These are phyloP conservation scores for Pholiota adiposa DNA, from an alignment of 1,284 basidiomycete species.

Conservation along the genomic window DNA sequence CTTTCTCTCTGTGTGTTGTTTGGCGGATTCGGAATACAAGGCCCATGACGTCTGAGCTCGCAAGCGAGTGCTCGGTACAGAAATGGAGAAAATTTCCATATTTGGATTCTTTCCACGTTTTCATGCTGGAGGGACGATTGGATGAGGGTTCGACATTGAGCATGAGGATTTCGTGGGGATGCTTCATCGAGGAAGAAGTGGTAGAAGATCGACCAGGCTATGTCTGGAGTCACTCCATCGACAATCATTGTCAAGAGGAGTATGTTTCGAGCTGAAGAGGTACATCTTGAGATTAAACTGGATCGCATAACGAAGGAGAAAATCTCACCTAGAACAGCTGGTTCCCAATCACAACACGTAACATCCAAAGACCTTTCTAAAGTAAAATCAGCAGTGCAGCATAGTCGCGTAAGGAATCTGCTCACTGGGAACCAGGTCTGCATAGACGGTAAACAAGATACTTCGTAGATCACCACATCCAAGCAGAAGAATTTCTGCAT, in stretches of 20 bases:
- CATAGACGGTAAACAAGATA: conserved; percentile 53
- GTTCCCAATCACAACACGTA: conserved; percentile 64
- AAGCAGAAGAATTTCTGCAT: conserved; percentile 51
- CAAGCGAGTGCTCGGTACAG: conserved; percentile 40
- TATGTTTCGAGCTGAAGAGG: conserved; percentile 46
- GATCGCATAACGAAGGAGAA: neutral
- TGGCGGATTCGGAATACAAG: conserved; percentile 35
- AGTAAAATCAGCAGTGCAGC: neutral
- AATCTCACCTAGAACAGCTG: conserved; percentile 54
- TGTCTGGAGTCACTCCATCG: conserved; percentile 34
- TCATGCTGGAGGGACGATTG: conserved; percentile 36
- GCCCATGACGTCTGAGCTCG: conserved; percentile 46
- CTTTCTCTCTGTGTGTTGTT: conserved; percentile 18
- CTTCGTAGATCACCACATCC: conserved; percentile 63
- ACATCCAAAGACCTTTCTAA: conserved; percentile 26
- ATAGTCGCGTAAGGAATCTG: conserved; percentile 2
- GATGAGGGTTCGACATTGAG: conserved; percentile 50
- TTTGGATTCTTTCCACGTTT: conserved; percentile 46
- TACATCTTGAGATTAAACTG: conserved; percentile 28
- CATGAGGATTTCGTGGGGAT: conserved; percentile 42
- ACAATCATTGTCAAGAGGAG: conserved; percentile 43
- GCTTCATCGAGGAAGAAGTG: conserved; percentile 53
- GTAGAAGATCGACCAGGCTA: conserved; percentile 61
- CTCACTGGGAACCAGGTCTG: conserved; percentile 28
- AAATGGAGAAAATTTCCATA: conserved; percentile 40